These are phyloP conservation scores for Starmerella powellii DNA, from an alignment of 805 yeast genomes.

Conservation along the genomic window DNA sequence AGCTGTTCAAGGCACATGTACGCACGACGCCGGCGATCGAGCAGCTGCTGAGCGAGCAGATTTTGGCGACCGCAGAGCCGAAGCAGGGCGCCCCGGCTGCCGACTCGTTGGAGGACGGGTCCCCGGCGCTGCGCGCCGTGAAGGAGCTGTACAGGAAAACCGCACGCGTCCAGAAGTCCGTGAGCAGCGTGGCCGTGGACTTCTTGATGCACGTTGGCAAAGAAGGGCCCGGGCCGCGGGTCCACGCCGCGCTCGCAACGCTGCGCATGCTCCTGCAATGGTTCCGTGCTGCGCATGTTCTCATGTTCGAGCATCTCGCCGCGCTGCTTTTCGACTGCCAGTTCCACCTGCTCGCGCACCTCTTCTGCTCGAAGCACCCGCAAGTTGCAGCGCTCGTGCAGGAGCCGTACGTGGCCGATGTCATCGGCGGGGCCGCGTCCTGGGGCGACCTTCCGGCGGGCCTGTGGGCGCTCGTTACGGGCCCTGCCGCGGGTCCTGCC, in stretches of 20 bases:
- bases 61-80: too few relatives aligned
- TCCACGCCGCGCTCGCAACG: constrained; percentile 17
- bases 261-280: constrained; percentile 44
- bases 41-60: constrained; percentile 59
- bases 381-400: background rate
- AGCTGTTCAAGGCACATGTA: constrained; percentile 49
- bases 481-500: background rate
- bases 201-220: constrained; percentile 32
- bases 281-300: constrained; percentile 66
- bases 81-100: too few relatives aligned
- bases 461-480: too few relatives aligned
- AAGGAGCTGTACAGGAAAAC: constrained; percentile 47
- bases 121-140: too few relatives aligned
- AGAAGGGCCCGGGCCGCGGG: constrained; percentile 12
- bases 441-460: too few relatives aligned
- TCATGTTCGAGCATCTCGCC: constrained; percentile 66
- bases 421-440: too few relatives aligned
- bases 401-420: constrained; percentile 3
- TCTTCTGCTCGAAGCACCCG: constrained; percentile 25
- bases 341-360: constrained; percentile 34
- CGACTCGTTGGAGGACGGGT: too few relatives aligned
- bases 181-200: constrained; percentile 53
- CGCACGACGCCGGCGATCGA: constrained; percentile 54
- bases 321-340: constrained; percentile 65
- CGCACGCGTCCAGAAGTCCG: constrained; percentile 47